Percentiles rank a stretch among this genome's conserved stretches.
Conservation (phyloP, 2,329 filamentous ascomycete genomes). For the Monosporascus sp. region DNA sequence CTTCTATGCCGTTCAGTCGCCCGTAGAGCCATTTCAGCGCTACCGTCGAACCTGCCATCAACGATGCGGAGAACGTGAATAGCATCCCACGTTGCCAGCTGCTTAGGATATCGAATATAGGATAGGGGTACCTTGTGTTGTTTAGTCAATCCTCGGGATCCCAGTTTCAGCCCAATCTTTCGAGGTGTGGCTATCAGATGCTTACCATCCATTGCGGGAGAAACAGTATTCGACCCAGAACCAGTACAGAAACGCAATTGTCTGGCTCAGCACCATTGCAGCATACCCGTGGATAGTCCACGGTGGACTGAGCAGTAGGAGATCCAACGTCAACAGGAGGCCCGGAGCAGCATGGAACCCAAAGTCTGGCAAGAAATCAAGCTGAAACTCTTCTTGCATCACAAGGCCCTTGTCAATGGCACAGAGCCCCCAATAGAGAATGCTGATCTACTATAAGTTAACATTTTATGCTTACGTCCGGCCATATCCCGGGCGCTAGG, state of each 20-base stretch:
- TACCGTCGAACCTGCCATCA: constrained; percentile 68
- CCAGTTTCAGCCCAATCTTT: neutral
- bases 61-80: constrained; percentile 61
- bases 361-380: constrained; percentile 53
- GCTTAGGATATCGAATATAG: constrained; percentile 66
- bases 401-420: constrained; percentile 49
- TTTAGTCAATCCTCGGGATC: neutral
- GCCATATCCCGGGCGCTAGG: no score
- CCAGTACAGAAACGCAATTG: constrained; percentile 65
- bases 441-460: constrained; percentile 40
- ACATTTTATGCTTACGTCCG: no score
- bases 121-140: constrained; percentile 69
- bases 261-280: constrained; percentile 51
- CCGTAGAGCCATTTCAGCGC: constrained; percentile 66
- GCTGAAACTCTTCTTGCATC: constrained; percentile 47
- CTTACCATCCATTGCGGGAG: constrained; percentile 58
- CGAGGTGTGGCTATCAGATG: constrained; percentile 7
- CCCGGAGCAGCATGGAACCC: constrained; percentile 64
- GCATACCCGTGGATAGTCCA: constrained; percentile 61
- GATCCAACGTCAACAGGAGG: constrained; percentile 57
- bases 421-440: constrained; percentile 68
- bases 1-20: constrained; percentile 54
- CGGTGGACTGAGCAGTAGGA: constrained; percentile 65
- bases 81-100: constrained; percentile 61
- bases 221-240: constrained; percentile 72